Evolutionary conservation across 2,329 filamentous ascomycete genomes (phyloP), one percentile per base, ranked within the genome.

Genomic region (Penicillium paneum): DNA sequence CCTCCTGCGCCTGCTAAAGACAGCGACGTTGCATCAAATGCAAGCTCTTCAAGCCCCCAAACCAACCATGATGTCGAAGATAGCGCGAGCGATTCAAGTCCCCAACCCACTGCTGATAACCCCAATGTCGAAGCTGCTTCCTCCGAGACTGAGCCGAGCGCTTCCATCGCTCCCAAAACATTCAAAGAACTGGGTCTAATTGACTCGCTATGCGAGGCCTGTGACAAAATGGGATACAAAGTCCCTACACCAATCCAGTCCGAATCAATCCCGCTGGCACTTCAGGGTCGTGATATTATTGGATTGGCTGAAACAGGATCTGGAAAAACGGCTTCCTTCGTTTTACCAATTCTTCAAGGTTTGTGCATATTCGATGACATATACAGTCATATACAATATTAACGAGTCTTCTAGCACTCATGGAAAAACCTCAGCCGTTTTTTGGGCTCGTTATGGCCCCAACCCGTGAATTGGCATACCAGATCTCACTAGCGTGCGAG

Each of bases 251-350:
- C 92, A 0, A 97, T 99, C 61, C 94, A 97, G 73, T 81, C 82
- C 48, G 83, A 95, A 71, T 83, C 91, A 0, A 96, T 97, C 64
- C 93, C 93, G 5, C 69, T 84, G 5, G 92, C 92, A 34, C 80
- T 97, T 4, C 76, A 89, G 67, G 86, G 88, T 49, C 84, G 91
- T 66, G 94, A 97, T 72, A 80, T 97, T 32, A 96, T 99, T 64
- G 94, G 92, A 39, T 81, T 97, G 48, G 94, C 94, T 31, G 93
- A 99, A 75, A 99, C 94, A 0, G 94, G 94, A 64, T 91, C 87
- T 68, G 94, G 94, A 75, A 99, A 97, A 78, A 97, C 94, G 0
- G 93, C 91, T 7, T 92, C 94, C 0, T 99, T 97, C 71, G 91
- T 91, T 0, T 79, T 99, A 3, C 94, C 94, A 0, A 95, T 99